Conservation (phyloP, 768 basidiomycete genomes). For the Daedaleopsis sinensis region DNA sequence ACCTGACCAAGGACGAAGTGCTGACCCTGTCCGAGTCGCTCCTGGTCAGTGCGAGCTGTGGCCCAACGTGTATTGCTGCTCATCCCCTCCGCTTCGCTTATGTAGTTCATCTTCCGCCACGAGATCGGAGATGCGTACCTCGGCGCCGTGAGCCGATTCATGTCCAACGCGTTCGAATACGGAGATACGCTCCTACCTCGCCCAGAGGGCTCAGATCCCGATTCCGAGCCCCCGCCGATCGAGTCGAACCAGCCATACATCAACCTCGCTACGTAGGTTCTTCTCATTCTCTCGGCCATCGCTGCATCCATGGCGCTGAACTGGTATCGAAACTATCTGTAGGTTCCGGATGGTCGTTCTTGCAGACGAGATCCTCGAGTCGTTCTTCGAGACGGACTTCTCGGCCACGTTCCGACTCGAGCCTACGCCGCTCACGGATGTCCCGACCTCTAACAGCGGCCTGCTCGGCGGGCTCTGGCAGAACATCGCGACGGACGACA, state of each 20-base stretch:
- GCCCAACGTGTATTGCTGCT: slow-evolving; percentile 11
- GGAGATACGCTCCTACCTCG: slow-evolving; percentile 88
- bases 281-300: not conserved
- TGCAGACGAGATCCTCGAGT: slow-evolving; percentile 94
- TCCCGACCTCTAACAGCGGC: slow-evolving; percentile 58
- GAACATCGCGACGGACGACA: slow-evolving; percentile 86
- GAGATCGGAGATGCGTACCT: slow-evolving; percentile 97
- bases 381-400: slow-evolving; percentile 94
- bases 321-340: not conserved
- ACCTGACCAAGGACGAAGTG: slow-evolving; percentile 94
- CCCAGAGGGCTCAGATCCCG: slow-evolving; percentile 39
- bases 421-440: slow-evolving; percentile 66
- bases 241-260: slow-evolving; percentile 89
- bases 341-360: slow-evolving; percentile 99
- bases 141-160: slow-evolving; percentile 94
- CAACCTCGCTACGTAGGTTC: slow-evolving; percentile 79
- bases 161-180: slow-evolving; percentile 98
- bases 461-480: slow-evolving; percentile 87
- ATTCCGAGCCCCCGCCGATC: slow-evolving; percentile 45
- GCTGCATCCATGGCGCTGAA: not conserved
- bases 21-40: slow-evolving; percentile 93
- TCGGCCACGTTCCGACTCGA: slow-evolving; percentile 86
- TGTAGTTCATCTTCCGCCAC: slow-evolving; percentile 95
- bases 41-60: slow-evolving; percentile 54
- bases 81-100: not conserved